Evolutionary conservation across 768 basidiomycete species (phyloP).

Genomic region (Sarcodon aspratus): DNA sequence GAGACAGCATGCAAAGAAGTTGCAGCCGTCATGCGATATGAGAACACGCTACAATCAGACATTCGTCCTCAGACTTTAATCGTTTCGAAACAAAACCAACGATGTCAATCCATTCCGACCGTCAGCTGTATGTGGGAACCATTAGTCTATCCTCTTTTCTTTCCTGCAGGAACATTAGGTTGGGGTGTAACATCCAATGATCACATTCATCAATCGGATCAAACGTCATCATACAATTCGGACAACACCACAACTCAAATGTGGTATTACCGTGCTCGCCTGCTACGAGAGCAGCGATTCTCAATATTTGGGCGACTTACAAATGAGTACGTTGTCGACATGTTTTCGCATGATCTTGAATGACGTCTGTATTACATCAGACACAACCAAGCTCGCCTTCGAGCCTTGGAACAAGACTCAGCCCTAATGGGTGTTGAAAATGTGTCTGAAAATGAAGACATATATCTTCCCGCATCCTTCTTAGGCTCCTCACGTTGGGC

Average conservation of each 20-base stretch:
- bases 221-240: neutral
- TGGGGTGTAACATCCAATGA: constrained; percentile 15
- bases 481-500: constrained; percentile 24
- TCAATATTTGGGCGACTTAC: constrained; percentile 20
- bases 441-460: constrained; percentile 14
- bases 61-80: constrained; percentile 8
- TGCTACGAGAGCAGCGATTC: constrained; percentile 21
- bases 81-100: constrained; percentile 1
- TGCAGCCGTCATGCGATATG: constrained; percentile 13
- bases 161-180: constrained; percentile 22
- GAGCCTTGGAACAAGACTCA: constrained; percentile 14
- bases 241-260: constrained; percentile 19
- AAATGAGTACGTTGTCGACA: constrained; percentile 26
- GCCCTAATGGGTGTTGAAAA: constrained; percentile 16
- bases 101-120: constrained; percentile 12
- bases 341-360: constrained; percentile 25
- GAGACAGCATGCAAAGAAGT: constrained; percentile 18
- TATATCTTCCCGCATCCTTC: constrained; percentile 26
- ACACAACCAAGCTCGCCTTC: constrained; percentile 13
- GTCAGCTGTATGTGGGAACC: constrained; percentile 25
- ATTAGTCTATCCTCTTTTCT: constrained; percentile 23
- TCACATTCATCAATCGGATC: neutral
- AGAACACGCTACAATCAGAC: constrained; percentile 9
- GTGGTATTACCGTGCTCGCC: constrained; percentile 19
- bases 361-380: constrained; percentile 20